Conservation (phyloP, 1,139 yeast genomes). For the Suhomyces terraborum region DNA sequence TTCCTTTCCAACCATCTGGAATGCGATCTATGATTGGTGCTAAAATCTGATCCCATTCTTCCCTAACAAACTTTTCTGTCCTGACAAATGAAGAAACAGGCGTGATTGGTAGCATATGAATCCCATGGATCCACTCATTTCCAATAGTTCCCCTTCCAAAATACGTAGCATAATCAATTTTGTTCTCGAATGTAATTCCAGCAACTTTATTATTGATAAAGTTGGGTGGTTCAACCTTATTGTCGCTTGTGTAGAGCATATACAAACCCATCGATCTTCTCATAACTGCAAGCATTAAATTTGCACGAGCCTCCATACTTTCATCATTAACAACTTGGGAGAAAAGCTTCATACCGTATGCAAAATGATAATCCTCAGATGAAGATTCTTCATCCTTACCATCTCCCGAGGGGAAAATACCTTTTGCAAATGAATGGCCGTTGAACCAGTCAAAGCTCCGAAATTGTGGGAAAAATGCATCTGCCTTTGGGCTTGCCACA, state of each 20-base stretch:
- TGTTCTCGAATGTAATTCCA: constrained; percentile 49
- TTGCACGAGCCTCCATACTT: constrained; percentile 41
- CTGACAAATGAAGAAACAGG: constrained; percentile 46
- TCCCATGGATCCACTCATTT: constrained; percentile 52
- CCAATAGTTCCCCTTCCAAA: constrained; percentile 47
- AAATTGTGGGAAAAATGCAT: constrained; percentile 41
- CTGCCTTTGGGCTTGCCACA: constrained; percentile 43
- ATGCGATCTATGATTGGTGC: constrained; percentile 34
- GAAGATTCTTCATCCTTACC: constrained; percentile 52
- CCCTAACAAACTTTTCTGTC: constrained; percentile 36
- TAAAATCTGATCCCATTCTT: constrained; percentile 47
- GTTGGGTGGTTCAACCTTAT: constrained; percentile 39
- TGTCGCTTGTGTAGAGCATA: constrained; percentile 44
- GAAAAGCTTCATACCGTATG: constrained; percentile 45
- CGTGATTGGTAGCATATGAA: constrained; percentile 51
- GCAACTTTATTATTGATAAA: constrained; percentile 46
- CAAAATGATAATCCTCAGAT: constrained; percentile 49
- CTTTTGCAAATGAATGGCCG: constrained; percentile 52
- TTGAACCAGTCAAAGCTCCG: constrained; percentile 50
- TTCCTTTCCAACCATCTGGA: constrained; percentile 51
- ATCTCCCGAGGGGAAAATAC: constrained; percentile 47
- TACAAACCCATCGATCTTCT: constrained; percentile 45
- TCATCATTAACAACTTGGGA: constrained; percentile 37
- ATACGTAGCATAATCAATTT: constrained; percentile 47
- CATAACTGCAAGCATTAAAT: constrained; percentile 47